These are phyloP conservation scores for Fusarium sp. DNA, from an alignment of 2,329 filamentous ascomycete genomes.

Conservation along the genomic window DNA sequence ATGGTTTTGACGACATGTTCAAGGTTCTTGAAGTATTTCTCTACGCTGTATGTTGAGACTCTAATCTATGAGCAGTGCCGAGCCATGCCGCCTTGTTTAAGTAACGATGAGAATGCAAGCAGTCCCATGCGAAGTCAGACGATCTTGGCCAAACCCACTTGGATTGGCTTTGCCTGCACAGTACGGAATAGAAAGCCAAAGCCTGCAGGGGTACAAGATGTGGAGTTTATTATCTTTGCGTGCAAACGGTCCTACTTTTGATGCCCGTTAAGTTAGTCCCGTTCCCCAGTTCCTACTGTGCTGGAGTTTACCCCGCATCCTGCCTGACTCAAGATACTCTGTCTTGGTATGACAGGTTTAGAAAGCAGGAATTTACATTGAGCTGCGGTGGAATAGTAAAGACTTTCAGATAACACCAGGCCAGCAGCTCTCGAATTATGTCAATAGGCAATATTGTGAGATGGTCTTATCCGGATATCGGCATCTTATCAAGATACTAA, in stretches of 20 bases:
- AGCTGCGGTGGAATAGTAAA: too few relatives aligned
- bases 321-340: neutral
- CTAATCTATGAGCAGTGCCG: neutral
- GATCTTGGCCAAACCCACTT: neutral
- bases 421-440: neutral
- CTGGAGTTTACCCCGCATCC: neutral
- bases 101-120: neutral
- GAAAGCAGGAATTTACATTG: too few relatives aligned
- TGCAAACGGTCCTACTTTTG: neutral
- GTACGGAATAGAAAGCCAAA: neutral
- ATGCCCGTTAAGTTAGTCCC: neutral
- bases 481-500: neutral
- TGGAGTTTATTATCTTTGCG: neutral
- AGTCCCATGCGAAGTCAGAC: neutral
- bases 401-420: accelerated
- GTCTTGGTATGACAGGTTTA: neutral
- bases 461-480: neutral
- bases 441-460: accelerated
- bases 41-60: neutral
- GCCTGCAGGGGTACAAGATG: too few relatives aligned
- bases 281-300: too few relatives aligned
- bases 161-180: neutral
- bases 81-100: neutral
- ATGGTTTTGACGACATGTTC: neutral
- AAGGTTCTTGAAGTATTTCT: too few relatives aligned